Evolutionary conservation across 306 rosid species (phyloP), one percentile per base, ranked within the genome.

Genomic region (Castanospermum australe): DNA sequence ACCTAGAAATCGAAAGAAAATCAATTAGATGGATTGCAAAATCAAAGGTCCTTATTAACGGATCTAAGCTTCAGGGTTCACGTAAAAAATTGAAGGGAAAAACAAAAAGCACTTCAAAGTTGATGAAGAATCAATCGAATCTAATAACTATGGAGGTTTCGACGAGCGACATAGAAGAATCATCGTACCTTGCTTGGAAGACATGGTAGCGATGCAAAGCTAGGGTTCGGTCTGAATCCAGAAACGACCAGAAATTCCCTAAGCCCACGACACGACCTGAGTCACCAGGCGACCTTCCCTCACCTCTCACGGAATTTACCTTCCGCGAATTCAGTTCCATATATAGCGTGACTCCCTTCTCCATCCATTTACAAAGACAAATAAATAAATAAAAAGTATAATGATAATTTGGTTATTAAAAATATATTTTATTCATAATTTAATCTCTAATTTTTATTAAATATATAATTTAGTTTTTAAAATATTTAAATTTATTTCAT

Each of bases 171-270:
- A 35, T 3, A 8, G 77, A 22, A 42, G 38, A 42, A 67, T 41
- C 0, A 45, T 12, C 51, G 33, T 54, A 90, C 94, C 94, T 86
- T 88, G 90, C 83, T 86, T 90, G 84, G 91, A 81, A 60, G 94
- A 90, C 94, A 90, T 90, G 84, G 82, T 79, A 80, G 84, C 1
- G 60, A 80, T 55, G 64, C 11, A 33, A 62, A 76, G 77, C 73
- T 69, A 48, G 84, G 82, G 68, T 59, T 47, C 25, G 55, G 72
- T 22, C 55, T 15, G 7, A 67, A 13, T 67, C 36, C 54, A 22
- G 22, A 12, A 42, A 52, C 52, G 0, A 42, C 20, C 13, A 45
- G 15, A 41, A 15, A 3, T 13, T 15, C 3, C 73, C 3, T 14
- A 39, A 67, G 39, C 73, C 22, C 3, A 14, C 73, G 22, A 15